phyloP scores from a whole-genome alignment of 2,329 filamentous ascomycete genomes.

The Calonectria montana region DNA sequence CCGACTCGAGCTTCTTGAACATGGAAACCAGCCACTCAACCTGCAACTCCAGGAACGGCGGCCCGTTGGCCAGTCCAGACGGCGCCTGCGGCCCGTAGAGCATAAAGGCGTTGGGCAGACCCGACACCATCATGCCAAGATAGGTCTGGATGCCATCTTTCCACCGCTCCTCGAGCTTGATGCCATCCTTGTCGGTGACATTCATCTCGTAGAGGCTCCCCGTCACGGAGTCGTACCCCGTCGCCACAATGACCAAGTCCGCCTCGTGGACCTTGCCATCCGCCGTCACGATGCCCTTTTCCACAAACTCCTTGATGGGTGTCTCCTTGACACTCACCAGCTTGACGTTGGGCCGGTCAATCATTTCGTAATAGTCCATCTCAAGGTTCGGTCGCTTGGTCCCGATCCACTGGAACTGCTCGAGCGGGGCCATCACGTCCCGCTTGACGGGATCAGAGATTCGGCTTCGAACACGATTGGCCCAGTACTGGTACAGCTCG shows the following conservation, averaged over 20 bases:
- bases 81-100: slow-evolving; percentile 37
- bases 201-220: slow-evolving; percentile 37
- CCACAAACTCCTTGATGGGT: slow-evolving; percentile 52
- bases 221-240: slow-evolving; percentile 37
- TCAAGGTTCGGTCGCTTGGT: slow-evolving; percentile 60
- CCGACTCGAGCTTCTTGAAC: not conserved
- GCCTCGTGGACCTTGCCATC: not conserved
- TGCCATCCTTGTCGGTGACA: slow-evolving; percentile 29
- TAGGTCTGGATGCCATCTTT: slow-evolving; percentile 30
- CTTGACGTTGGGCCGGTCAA: slow-evolving; percentile 58
- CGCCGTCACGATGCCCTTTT: not conserved
- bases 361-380: slow-evolving; percentile 60
- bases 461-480: slow-evolving; percentile 53
- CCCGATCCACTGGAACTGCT: slow-evolving; percentile 58
- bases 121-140: slow-evolving; percentile 37
- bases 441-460: slow-evolving; percentile 57
- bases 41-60: not conserved
- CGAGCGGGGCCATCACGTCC: slow-evolving; percentile 58
- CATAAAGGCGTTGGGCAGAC: slow-evolving; percentile 37
- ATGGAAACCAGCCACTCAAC: not conserved
- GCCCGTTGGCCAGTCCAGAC: not conserved
- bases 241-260: slow-evolving; percentile 39
- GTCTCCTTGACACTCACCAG: slow-evolving; percentile 58
- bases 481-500: slow-evolving; percentile 60
- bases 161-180: slow-evolving; percentile 27